Evolutionary conservation across 805 yeast species (phyloP), one percentile per base, ranked within the genome.

Genomic region (Grigorovia yakushimaensis): DNA sequence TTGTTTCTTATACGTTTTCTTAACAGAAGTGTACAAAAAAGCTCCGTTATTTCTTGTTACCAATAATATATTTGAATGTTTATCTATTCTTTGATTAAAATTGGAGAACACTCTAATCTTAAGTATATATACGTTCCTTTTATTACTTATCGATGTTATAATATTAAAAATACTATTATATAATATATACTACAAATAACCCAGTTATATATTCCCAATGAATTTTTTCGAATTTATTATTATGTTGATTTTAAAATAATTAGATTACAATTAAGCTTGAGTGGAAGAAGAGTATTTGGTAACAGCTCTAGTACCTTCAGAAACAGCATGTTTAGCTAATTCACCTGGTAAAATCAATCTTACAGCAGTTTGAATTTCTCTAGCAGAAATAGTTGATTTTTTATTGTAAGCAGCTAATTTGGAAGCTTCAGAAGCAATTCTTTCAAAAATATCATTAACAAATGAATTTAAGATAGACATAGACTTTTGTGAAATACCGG

Each of bases 381-480:
- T 88, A 53, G 96, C 94, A 59, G 96, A 88, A 67, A 91, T 89
- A 62, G 98, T 89, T 52, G 96, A 87, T 77, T 88, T 89, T 80
- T 88, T 88, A 87, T 89, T 89, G 85, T 89, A 89, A 67, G 96
- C 95, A 73, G 97, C 97, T 65, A 91, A 82, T 77, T 89, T 91
- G 60, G 97, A 89, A 64, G 97, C 96, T 78, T 89, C 97, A 64
- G 89, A 74, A 62, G 97, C 97, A 64, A 91, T 85, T 79, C 98
- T 89, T 79, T 89, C 97, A 69, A 89, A 91, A 69, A 89, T 88
- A 74, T 91, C 97, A 76, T 88, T 89, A 62, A 91, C 97, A 64
- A 91, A 91, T 40, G 97, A 91, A 85, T 91, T 91, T 91, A 91
- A 83, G 72, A 91, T 91, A 58, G 96, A 88, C 96, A 91, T 91